These are phyloP conservation scores for Aspergillus transmontanensis DNA, from an alignment of 2,329 filamentous ascomycete species.

Conservation along the genomic window DNA sequence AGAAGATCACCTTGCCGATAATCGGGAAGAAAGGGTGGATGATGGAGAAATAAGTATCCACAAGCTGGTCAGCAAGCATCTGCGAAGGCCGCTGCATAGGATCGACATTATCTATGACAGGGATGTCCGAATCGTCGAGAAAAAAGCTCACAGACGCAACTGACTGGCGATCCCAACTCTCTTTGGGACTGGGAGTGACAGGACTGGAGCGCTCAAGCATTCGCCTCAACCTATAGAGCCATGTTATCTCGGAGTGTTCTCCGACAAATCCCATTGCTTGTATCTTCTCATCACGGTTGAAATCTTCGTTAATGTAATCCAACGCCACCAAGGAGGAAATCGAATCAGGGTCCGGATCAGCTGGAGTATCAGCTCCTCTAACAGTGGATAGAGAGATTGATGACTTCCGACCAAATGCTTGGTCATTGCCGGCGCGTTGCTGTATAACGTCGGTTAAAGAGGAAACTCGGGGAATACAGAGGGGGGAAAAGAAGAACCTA, in stretches of 20 bases:
- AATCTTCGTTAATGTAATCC: slow-evolving; percentile 48
- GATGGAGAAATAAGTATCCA: slow-evolving; percentile 42
- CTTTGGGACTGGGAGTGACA: slow-evolving; percentile 18
- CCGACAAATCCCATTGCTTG: slow-evolving; percentile 47
- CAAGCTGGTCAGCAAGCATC: slow-evolving; percentile 41
- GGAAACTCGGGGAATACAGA: neutral
- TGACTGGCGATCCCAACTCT: slow-evolving; percentile 25
- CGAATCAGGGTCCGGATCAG: slow-evolving; percentile 19
- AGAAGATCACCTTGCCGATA: slow-evolving; percentile 42
- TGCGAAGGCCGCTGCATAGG: slow-evolving; percentile 38
- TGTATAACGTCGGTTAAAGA: slow-evolving; percentile 5
- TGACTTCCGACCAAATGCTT: slow-evolving; percentile 12
- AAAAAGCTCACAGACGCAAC: slow-evolving; percentile 42
- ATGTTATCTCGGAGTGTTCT: slow-evolving; percentile 48
- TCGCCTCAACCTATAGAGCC: slow-evolving; percentile 46
- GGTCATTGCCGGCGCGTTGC: slow-evolving; percentile 18
- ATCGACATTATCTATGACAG: slow-evolving; percentile 38
- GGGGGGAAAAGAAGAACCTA: slow-evolving; percentile 24
- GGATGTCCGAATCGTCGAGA: slow-evolving; percentile 42
- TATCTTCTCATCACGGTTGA: slow-evolving; percentile 42
- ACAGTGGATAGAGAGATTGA: slow-evolving; percentile 14
- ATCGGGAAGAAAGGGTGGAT: slow-evolving; percentile 48
- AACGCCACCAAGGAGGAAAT: slow-evolving; percentile 36
- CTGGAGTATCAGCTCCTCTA: slow-evolving; percentile 13
- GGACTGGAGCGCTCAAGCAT: slow-evolving; percentile 34